Percentiles rank a stretch among this genome's conserved stretches.
phyloP scores from a whole-genome alignment of 768 basidiomycete genomes.

The Russula foetens region DNA sequence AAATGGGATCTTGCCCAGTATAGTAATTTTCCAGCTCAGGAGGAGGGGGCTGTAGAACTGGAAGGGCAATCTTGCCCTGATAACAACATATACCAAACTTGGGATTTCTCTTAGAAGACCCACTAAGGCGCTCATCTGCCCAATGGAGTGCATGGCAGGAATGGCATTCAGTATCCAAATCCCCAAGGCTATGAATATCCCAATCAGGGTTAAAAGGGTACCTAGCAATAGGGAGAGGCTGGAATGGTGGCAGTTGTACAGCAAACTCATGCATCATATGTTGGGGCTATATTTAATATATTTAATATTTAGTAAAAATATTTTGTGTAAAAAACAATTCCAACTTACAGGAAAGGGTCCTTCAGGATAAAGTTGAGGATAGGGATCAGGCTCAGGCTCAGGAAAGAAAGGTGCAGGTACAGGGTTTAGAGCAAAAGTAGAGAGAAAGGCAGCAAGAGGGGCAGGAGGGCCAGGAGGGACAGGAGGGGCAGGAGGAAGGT shows the following conservation, averaged over 20 bases:
- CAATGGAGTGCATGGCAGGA: neutral
- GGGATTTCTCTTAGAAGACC: neutral
- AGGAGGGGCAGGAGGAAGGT: neutral
- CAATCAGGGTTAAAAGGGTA: neutral
- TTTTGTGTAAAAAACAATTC: too few species aligned
- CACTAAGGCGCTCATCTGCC: neutral
- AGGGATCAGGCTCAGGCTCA: neutral
- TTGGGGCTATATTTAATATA: too few species aligned
- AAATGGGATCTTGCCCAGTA: constrained; percentile 24
- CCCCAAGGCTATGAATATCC: neutral
- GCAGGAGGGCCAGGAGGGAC: neutral
- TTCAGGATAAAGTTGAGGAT: neutral
- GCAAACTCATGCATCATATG: too few species aligned
- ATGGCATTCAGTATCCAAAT: neutral
- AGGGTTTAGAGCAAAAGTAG: neutral
- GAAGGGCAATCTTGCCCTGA: neutral
- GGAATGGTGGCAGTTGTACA: neutral
- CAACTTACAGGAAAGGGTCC: too few species aligned
- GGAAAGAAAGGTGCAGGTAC: neutral
- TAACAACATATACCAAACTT: neutral
- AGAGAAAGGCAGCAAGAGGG: neutral
- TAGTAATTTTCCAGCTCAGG: neutral
- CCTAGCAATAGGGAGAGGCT: neutral
- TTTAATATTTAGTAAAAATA: neutral
- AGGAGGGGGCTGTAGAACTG: neutral